These are phyloP conservation scores for Dendrobium huoshanense DNA, from an alignment of 106 monocot genomes.

Conservation along the genomic window DNA sequence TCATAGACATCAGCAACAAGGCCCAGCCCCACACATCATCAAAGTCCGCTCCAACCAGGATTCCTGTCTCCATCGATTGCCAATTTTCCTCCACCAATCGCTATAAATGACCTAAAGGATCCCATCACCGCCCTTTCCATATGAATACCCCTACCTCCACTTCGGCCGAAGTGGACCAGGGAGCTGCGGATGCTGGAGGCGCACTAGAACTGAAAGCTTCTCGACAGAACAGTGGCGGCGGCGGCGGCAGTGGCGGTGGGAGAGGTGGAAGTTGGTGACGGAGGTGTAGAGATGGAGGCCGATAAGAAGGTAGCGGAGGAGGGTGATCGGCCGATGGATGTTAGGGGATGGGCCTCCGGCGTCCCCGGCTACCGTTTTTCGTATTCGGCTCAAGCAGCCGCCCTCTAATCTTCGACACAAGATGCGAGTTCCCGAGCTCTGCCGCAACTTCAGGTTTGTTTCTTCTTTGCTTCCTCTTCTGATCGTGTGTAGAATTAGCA, in stretches of 20 bases:
- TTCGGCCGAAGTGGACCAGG: conserved; percentile 3
- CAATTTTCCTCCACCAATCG: conserved; percentile 19
- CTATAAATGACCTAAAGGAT: conserved; percentile 46
- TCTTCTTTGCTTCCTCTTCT: neutral
- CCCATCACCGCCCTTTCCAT: conserved; percentile 10
- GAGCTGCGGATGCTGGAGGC: conserved; percentile 11
- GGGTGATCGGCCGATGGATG: conserved; percentile 36
- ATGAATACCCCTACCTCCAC: conserved; percentile 28
- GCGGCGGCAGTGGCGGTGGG: conserved; percentile 1
- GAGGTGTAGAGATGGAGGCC: conserved; percentile 17
- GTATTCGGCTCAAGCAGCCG: conserved; percentile 87
- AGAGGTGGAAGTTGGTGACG: neutral
- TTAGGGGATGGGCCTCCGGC: conserved; percentile 20
- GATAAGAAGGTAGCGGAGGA: conserved; percentile 20
- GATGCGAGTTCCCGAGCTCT: conserved; percentile 97
- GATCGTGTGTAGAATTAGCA: neutral
- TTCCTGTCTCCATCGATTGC: conserved; percentile 25
- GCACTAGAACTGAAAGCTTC: neutral
- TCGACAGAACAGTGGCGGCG: conserved; percentile 2
- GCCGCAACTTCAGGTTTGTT: conserved; percentile 85
- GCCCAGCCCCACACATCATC: conserved; percentile 2
- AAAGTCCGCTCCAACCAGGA: conserved; percentile 10
- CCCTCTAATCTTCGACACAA: conserved; percentile 65
- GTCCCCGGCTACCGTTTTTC: conserved; percentile 75
- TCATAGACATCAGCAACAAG: neutral